Percentiles rank a stretch among this genome's conserved stretches.
phyloP scores from a whole-genome alignment of 1,284 basidiomycete species.

The Malassezia brasiliensis region DNA sequence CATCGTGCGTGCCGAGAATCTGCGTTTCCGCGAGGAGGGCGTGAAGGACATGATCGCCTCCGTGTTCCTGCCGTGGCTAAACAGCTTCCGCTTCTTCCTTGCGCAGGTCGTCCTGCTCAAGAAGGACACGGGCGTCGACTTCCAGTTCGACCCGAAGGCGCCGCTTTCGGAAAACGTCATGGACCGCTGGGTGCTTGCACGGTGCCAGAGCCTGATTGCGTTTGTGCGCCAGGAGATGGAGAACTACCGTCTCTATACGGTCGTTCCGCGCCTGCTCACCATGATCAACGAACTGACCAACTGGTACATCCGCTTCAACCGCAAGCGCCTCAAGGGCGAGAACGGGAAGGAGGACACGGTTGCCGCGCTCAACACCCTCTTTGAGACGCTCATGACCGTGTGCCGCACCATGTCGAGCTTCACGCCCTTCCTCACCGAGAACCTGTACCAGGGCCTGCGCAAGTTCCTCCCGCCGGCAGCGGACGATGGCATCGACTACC shows the following conservation, averaged over 20 bases:
- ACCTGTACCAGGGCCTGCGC: constrained; percentile 82
- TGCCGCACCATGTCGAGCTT: constrained; percentile 96
- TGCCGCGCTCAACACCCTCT: constrained; percentile 84
- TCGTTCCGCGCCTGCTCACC: constrained; percentile 84
- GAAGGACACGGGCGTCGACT: constrained; percentile 69
- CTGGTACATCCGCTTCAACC: constrained; percentile 99
- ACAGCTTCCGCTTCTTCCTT: constrained; percentile 97
- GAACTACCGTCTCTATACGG: constrained; percentile 91
- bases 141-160: constrained; percentile 77
- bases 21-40: constrained; percentile 94
- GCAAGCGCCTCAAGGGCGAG: constrained; percentile 88
- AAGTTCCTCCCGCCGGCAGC: constrained; percentile 57
- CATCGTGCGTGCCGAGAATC: constrained; percentile 92
- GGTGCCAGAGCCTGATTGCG: constrained; percentile 90
- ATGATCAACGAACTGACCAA: constrained; percentile 95
- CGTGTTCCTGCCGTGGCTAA: constrained; percentile 96
- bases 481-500: constrained; percentile 60
- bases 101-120: constrained; percentile 83
- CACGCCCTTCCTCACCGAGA: constrained; percentile 95
- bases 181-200: constrained; percentile 95
- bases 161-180: constrained; percentile 84
- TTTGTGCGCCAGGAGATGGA: constrained; percentile 90
- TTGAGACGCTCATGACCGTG: constrained; percentile 87
- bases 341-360: constrained; percentile 80
- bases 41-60: constrained; percentile 91